phyloP scores from a whole-genome alignment of 257 asterid genomes.

The Capsicum pubescens region DNA sequence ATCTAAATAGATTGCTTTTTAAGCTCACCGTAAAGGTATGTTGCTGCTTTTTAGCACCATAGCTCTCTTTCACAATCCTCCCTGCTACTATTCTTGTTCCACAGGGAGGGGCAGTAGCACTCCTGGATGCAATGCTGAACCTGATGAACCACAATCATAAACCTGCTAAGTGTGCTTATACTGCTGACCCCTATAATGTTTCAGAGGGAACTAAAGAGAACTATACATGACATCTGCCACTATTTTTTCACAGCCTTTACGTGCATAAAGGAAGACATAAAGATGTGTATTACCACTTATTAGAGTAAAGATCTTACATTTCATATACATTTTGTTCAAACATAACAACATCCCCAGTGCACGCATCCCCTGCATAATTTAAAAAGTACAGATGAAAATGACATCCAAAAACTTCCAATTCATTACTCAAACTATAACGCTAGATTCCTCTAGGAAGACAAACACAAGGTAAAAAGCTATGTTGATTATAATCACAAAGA shows the following conservation, averaged over 20 bases:
- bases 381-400: background rate
- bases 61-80: conserved; percentile 88
- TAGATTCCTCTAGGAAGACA: background rate
- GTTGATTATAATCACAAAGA: background rate
- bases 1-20: conserved; percentile 19
- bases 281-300: conserved; percentile 1
- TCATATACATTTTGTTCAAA: conserved; percentile 92
- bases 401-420: conserved; percentile 3
- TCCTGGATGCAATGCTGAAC: conserved; percentile 77
- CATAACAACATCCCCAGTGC: conserved; percentile 83
- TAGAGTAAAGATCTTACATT: conserved; percentile 53
- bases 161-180: background rate
- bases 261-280: background rate
- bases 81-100: conserved; percentile 84
- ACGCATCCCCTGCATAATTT: conserved; percentile 77
- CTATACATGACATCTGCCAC: background rate
- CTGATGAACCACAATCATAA: conserved; percentile 33
- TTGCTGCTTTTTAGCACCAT: conserved; percentile 95
- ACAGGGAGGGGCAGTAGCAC: conserved; percentile 73
- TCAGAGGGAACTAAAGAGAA: background rate
- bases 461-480: background rate
- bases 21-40: conserved; percentile 84
- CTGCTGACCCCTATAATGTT: background rate
- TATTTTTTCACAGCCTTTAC: background rate
- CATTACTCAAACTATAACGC: background rate